Evolutionary conservation across 2,329 filamentous ascomycete species (phyloP), one percentile per base, ranked within the genome.

Genomic region (Colletotrichum noveboracense): DNA sequence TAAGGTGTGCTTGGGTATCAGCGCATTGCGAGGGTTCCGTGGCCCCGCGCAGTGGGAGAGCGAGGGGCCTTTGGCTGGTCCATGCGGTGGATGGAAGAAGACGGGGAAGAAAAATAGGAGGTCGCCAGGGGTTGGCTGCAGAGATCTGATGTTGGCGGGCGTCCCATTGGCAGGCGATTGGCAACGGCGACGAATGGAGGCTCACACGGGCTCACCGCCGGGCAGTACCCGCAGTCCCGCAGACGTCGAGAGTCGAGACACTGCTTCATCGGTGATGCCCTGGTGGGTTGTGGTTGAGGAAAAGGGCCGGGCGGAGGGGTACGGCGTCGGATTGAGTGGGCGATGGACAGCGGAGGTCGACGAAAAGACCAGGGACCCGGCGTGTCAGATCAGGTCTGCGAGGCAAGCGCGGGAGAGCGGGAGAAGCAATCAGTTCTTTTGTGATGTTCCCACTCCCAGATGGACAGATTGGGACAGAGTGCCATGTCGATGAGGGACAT

Each of bases 121-220:
- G 65, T 73, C 36, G 70, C 21, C 70, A 69, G 70, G 73, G 73
- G 64, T 60, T 36, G 34, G 64, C 64, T 73, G 73, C 64, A 73
- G 55, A 75, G 73, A 72, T 68, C 62, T 34, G 69, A 71, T 21
- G 64, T 73, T 75, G 69, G 64, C 32, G 34, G 34, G 24, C 58
- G 28, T 32, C n/a, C 34, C 34, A 66, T 66, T 66, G 62, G 62
- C 21, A n/a, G 62, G 21, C 34, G 56, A 36, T 62, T 34, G 58
- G 32, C 28, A 36, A 21, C 65, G 13, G 36, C 30, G 56, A 61
- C 60, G 28, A 43, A 52, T 32, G n/a, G 24, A 60, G 32, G 71
- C 56, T 52, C 55, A 48, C 28, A 48, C 67, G 56, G 68, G 48
- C 32, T 66, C 68, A 69, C 70, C 72, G 48, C 61, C 30, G 32